Conservation (phyloP, 1,139 yeast species). For the Eremothecium sinecaudum region DNA sequence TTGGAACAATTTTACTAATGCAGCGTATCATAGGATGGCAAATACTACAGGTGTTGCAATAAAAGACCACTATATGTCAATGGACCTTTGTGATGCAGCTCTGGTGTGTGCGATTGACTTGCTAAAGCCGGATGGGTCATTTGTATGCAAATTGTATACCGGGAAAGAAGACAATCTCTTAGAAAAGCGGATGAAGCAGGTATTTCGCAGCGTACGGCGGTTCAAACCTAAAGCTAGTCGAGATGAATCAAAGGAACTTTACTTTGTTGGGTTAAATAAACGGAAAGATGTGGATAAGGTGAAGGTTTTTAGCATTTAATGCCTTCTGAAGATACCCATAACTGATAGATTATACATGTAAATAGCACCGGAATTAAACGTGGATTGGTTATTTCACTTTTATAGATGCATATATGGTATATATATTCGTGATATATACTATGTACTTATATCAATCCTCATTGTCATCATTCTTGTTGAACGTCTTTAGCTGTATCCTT, state of each 20-base stretch:
- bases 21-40: conserved; percentile 69
- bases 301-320: conserved; percentile 40
- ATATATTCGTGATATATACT: too few species aligned
- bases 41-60: conserved; percentile 57
- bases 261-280: conserved; percentile 56
- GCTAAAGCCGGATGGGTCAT: conserved; percentile 57
- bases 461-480: too few species aligned
- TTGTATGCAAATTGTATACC: conserved; percentile 63
- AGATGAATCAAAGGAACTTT: conserved; percentile 56
- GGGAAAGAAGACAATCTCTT: conserved; percentile 61
- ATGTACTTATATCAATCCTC: conserved; percentile 17
- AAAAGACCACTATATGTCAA: conserved; percentile 46
- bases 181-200: conserved; percentile 45
- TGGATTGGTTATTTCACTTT: too few species aligned
- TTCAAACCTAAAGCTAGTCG: conserved; percentile 56
- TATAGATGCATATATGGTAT: too few species aligned
- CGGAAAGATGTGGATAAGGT: conserved; percentile 39
- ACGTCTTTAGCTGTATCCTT: too few species aligned
- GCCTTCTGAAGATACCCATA: too few species aligned
- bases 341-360: too few species aligned
- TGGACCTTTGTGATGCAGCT: conserved; percentile 90
- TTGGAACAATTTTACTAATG: conserved; percentile 65
- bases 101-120: conserved; percentile 62
- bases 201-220: conserved; percentile 50
- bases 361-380: too few species aligned